phyloP scores from a whole-genome alignment of 768 basidiomycete genomes.

The Sarcomyxa edulis region DNA sequence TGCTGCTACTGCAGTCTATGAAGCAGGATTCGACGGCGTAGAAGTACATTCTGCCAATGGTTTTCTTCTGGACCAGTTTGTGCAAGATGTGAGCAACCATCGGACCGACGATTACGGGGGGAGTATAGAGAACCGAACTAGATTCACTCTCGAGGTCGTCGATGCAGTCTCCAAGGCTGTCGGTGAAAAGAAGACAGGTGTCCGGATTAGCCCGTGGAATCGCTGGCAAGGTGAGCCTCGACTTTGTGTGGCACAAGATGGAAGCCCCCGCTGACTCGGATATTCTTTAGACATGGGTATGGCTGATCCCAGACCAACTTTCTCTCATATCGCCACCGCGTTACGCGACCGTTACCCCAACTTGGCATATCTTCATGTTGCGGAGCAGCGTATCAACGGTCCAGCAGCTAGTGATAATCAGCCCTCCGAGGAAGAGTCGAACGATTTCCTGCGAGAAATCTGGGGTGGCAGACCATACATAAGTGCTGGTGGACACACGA shows the following conservation, averaged over 20 bases:
- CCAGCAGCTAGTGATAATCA: neutral
- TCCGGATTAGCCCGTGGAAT: conserved; percentile 40
- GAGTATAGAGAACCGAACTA: conserved; percentile 40
- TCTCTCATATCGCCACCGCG: conserved; percentile 32
- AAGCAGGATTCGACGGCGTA: conserved; percentile 52
- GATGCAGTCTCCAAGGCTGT: conserved; percentile 32
- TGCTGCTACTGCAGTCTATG: conserved; percentile 40
- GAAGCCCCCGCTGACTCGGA: too few species aligned
- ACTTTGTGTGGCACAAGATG: neutral
- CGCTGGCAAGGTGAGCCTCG: conserved; percentile 21
- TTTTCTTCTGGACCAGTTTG: conserved; percentile 42
- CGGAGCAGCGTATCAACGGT: conserved; percentile 25
- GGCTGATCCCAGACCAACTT: conserved; percentile 37
- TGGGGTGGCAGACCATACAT: conserved; percentile 29
- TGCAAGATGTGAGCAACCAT: conserved; percentile 37
- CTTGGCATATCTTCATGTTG: conserved; percentile 41
- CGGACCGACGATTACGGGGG: conserved; percentile 59
- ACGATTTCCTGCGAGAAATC: conserved; percentile 30
- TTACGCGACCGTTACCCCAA: conserved; percentile 27
- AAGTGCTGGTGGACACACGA: conserved; percentile 28
- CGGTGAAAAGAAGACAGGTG: conserved; percentile 35
- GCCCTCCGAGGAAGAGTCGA: conserved; percentile 10
- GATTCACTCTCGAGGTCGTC: conserved; percentile 43
- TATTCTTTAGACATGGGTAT: conserved; percentile 30
- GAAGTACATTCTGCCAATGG: conserved; percentile 24